These are phyloP conservation scores for Talaromyces sp. DNA, from an alignment of 2,329 filamentous ascomycete genomes.

Conservation along the genomic window DNA sequence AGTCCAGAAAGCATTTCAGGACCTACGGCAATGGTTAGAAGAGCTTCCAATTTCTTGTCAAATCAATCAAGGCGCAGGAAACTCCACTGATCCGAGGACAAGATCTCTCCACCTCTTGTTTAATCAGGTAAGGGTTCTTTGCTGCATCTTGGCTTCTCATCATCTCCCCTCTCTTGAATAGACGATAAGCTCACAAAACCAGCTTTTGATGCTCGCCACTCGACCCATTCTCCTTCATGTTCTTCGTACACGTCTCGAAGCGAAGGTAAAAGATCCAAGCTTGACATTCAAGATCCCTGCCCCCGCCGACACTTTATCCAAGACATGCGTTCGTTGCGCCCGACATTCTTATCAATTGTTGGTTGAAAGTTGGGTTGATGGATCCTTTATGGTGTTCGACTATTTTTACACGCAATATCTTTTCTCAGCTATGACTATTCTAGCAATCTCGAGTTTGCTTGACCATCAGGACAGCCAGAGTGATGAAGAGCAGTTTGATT, in stretches of 20 bases:
- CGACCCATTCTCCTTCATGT: too few relatives aligned
- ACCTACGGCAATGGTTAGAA: background rate
- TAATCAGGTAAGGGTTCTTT: background rate
- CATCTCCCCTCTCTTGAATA: too few relatives aligned
- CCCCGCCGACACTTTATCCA: background rate
- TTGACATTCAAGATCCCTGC: too few relatives aligned
- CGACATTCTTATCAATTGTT: background rate
- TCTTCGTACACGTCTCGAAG: too few relatives aligned
- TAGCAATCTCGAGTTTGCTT: background rate
- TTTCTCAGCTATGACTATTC: background rate
- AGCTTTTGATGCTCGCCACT: background rate
- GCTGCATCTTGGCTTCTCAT: too few relatives aligned
- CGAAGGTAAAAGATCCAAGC: too few relatives aligned
- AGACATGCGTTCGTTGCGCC: background rate
- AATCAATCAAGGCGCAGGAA: background rate
- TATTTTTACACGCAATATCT: conserved; percentile 1
- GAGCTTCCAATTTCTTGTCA: too few relatives aligned
- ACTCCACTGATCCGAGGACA: too few relatives aligned
- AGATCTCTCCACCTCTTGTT: background rate
- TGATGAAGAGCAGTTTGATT: background rate
- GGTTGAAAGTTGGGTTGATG: background rate
- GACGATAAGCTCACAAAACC: too few relatives aligned
- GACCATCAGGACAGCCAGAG: background rate
- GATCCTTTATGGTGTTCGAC: background rate
- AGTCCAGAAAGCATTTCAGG: background rate